Percentiles rank a stretch among this genome's conserved stretches.
phyloP scores from a whole-genome alignment of 1,284 basidiomycete genomes.

The Meripilus lineatus region DNA sequence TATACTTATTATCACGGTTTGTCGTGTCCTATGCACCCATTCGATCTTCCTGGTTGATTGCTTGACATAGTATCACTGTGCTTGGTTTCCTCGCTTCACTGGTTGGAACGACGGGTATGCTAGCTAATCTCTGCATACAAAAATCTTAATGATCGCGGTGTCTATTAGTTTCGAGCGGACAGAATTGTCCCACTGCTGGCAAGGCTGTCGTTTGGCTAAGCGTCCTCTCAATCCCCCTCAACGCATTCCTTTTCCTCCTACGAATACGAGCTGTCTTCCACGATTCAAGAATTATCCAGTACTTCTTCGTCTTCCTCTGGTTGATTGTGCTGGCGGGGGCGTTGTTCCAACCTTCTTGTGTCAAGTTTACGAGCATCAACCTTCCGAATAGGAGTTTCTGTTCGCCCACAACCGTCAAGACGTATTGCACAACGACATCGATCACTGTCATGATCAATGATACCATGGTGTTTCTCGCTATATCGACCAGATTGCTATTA shows the following conservation, averaged over 20 bases:
- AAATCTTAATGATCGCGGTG: not conserved
- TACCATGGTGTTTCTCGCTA: constrained; percentile 16
- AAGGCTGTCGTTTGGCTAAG: not conserved
- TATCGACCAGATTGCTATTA: constrained; percentile 11
- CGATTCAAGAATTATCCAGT: constrained; percentile 17
- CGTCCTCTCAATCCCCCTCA: constrained; percentile 14
- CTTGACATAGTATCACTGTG: not conserved
- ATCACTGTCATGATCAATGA: constrained; percentile 24
- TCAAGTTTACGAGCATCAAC: constrained; percentile 19
- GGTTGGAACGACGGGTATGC: constrained; percentile 5
- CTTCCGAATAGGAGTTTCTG: constrained; percentile 18
- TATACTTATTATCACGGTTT: constrained; percentile 10
- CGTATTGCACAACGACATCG: constrained; percentile 16
- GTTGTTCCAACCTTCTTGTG: constrained; percentile 15
- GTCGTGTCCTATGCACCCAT: not conserved
- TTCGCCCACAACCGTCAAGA: constrained; percentile 16
- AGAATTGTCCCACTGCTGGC: not conserved
- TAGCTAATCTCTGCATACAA: too few relatives aligned
- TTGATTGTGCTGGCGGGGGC: constrained; percentile 21
- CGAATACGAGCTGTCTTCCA: constrained; percentile 31
- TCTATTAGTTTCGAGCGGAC: not conserved
- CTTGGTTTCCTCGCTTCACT: constrained; percentile 4
- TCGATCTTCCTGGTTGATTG: too few relatives aligned
- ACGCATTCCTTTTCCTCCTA: constrained; percentile 33
- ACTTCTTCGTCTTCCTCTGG: constrained; percentile 27